Percentiles rank a stretch among this genome's conserved stretches.
Conservation (phyloP, 345 rosid species). For the Eucalyptus leucophloia region DNA sequence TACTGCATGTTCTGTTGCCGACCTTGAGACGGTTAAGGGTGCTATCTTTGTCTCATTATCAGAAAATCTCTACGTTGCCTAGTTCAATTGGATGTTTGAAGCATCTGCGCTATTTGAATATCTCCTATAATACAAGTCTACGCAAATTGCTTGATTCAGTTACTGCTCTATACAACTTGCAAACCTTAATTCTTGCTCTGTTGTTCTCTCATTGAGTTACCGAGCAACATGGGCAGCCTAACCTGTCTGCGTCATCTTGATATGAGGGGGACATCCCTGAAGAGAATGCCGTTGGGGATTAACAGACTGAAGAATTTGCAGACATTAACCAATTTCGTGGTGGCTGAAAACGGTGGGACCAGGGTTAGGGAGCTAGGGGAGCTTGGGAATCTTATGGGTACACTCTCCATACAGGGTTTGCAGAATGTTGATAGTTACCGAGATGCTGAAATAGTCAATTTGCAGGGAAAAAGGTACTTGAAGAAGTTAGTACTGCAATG, state of each 20-base stretch:
- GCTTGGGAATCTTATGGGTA: slow-evolving; percentile 1
- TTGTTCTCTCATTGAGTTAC: neutral
- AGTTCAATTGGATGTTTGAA: neutral
- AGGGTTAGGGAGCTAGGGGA: slow-evolving; percentile 1
- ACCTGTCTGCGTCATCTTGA: slow-evolving; percentile 8
- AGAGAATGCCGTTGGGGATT: slow-evolving; percentile 4
- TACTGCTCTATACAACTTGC: neutral
- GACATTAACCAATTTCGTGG: neutral
- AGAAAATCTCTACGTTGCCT: neutral
- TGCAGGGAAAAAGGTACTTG: slow-evolving; percentile 10
- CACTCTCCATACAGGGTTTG: slow-evolving; percentile 1
- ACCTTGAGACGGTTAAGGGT: neutral
- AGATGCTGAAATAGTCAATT: neutral
- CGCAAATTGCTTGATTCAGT: neutral
- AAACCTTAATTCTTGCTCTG: slow-evolving; percentile 8
- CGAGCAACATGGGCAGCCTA: neutral
- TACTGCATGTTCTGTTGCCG: neutral
- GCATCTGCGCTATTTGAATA: neutral
- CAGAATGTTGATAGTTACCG: neutral
- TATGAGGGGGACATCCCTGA: neutral
- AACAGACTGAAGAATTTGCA: neutral
- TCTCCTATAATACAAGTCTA: neutral
- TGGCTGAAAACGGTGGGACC: neutral
- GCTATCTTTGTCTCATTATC: neutral
- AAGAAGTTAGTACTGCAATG: slow-evolving; percentile 15